Evolutionary conservation across 2,329 filamentous ascomycete species (phyloP).

Genomic region (Pseudogymnoascus sp.): DNA sequence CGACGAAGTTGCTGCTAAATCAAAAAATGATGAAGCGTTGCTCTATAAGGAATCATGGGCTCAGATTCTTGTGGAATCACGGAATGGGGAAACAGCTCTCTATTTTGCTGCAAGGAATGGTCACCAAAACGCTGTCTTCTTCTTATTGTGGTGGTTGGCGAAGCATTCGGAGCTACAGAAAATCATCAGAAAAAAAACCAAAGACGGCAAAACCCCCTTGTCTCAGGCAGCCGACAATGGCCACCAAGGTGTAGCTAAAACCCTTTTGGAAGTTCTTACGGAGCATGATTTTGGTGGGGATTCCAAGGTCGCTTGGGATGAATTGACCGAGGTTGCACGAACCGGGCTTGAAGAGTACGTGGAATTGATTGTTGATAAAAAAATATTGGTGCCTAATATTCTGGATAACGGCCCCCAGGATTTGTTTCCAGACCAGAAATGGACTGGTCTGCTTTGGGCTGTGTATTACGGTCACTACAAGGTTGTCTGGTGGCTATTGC

Average conservation of each 20-base stretch:
- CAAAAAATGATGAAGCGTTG: neutral
- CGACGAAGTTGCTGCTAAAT: neutral
- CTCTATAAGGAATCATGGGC: neutral
- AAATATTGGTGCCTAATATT: neutral
- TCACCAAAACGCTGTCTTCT: neutral
- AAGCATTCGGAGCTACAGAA: neutral
- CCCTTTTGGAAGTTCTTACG: neutral
- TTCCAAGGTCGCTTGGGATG: neutral
- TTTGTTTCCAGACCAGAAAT: neutral
- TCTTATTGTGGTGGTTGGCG: neutral
- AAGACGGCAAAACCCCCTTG: neutral
- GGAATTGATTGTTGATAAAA: neutral
- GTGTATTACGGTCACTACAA: slow-evolving; percentile 5
- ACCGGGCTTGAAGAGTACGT: neutral
- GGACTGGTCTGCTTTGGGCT: neutral
- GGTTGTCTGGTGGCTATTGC: neutral
- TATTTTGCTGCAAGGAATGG: slow-evolving; percentile 1
- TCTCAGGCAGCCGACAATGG: neutral
- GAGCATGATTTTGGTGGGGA: neutral
- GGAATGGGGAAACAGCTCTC: neutral
- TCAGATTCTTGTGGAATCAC: neutral
- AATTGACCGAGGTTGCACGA: neutral
- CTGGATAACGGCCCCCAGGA: neutral
- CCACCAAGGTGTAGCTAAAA: neutral
- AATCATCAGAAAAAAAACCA: neutral